Percentiles rank a stretch among this genome's conserved stretches.
phyloP scores from a whole-genome alignment of 2,329 filamentous ascomycete species.

The Trichoderma atroviride region DNA sequence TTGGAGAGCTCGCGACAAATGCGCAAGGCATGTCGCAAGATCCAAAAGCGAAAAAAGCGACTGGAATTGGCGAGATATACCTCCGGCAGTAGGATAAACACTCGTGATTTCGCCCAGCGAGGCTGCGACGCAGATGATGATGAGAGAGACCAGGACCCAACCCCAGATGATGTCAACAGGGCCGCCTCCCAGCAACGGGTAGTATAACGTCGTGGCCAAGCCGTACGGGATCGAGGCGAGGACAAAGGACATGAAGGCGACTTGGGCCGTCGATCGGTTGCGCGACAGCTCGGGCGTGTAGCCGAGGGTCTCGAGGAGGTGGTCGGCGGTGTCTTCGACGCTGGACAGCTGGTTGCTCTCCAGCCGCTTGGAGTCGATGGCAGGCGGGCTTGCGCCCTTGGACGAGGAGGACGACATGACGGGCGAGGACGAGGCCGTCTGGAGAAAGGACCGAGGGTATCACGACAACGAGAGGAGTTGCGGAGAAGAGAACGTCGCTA shows the following conservation, averaged over 20 bases:
- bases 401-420: slow-evolving; percentile 29
- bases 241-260: slow-evolving; percentile 77
- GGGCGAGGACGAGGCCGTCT: not conserved
- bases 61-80: slow-evolving; percentile 39
- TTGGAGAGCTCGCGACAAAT: not conserved
- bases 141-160: slow-evolving; percentile 68
- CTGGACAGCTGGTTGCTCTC: slow-evolving; percentile 33
- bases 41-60: slow-evolving; percentile 23
- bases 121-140: slow-evolving; percentile 70
- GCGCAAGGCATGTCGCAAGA: not conserved
- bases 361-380: slow-evolving; percentile 33
- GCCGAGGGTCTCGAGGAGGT: slow-evolving; percentile 64
- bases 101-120: slow-evolving; percentile 75
- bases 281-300: slow-evolving; percentile 68
- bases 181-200: slow-evolving; percentile 67
- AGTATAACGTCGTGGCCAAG: slow-evolving; percentile 69
- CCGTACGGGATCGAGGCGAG: slow-evolving; percentile 75
- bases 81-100: slow-evolving; percentile 75
- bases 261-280: slow-evolving; percentile 67
- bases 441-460: not conserved
- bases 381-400: slow-evolving; percentile 31
- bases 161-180: slow-evolving; percentile 73
- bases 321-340: slow-evolving; percentile 55
- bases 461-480: not conserved
- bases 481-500: not conserved